Base-by-base conservation (phyloP, 208 protist genomes). In the Crithidia fasciculata region DNA sequence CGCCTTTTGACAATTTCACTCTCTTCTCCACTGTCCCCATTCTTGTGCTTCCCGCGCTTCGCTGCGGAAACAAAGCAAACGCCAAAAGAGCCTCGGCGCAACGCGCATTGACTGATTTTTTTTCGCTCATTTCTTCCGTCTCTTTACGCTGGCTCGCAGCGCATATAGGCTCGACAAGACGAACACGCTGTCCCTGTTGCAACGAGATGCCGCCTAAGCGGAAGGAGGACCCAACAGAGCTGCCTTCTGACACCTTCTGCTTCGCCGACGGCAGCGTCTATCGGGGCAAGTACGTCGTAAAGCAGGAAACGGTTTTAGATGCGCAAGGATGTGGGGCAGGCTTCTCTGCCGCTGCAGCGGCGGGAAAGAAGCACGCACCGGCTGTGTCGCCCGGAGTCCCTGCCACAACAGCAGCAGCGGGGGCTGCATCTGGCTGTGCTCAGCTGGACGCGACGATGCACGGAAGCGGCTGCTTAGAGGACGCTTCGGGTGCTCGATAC, bases 181-280 rank as follows among this genome's bases (percentile, higher is more conserved):
- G 28, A 28, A 28, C 28, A 28, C 28, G 28, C 28, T 1, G 28
- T 28, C 28, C 54, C 18, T 58, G 8, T 58, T 18, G 54, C 6
- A 58, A 37, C 18, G 8, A 64, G 12, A 90, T 90, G 85, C 81
- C 88, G 6, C 72, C 82, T 10, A 96, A 89, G 57, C 80, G 84
- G 77, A 90, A 90, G 49, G 89, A 95, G 12, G 90, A 94, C 12
- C 76, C 75, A 52, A 83, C 83, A 10, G 88, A 93, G 64, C 82
- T 88, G 59, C 74, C 72, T 19, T 65, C 80, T 13, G 79, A 79
- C 37, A 76, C 40, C 40, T 92, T 95, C 82, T 76, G 74, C 54
- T 90, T 84, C 62, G 47, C 73, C 45, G 88, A 93, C 69, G 87
- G 90, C n/a, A 93, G 83, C 75, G 47, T 77, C 8, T 96, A 94